A percentile compares a stretch with the other conserved stretches of the same genome.
These are phyloP conservation scores for Yamadazyma buinensis DNA, from an alignment of 1,139 yeast species.

Conservation along the genomic window DNA sequence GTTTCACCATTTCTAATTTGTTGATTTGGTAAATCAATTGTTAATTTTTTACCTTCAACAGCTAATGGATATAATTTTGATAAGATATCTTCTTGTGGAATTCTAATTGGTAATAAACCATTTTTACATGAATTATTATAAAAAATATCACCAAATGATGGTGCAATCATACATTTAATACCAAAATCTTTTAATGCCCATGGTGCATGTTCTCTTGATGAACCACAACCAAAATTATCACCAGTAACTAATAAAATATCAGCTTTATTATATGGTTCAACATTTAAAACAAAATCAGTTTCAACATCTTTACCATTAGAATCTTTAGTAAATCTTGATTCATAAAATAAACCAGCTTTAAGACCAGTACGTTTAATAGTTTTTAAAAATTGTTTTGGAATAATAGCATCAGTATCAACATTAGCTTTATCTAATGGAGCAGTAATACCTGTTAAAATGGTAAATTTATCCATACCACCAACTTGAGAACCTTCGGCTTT, in stretches of 20 bases:
- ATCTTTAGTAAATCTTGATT: conserved; percentile 72
- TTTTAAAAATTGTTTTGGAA: conserved; percentile 96
- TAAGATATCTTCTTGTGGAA: conserved; percentile 69
- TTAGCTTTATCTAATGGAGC: conserved; percentile 94
- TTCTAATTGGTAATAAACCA: conserved; percentile 86
- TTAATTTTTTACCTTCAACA: conserved; percentile 62
- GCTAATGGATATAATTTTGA: conserved; percentile 78
- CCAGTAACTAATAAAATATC: conserved; percentile 89
- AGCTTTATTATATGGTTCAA: conserved; percentile 74
- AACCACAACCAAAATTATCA: conserved; percentile 98
- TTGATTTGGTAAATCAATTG: conserved; percentile 84
- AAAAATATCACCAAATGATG: conserved; percentile 96
- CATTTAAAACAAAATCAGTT: conserved; percentile 87
- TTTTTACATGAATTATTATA: conserved; percentile 95
- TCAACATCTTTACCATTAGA: conserved; percentile 66
- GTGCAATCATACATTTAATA: conserved; percentile 91
- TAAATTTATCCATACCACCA: conserved; percentile 72
- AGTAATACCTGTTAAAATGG: conserved; percentile 74
- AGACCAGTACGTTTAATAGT: conserved; percentile 97
- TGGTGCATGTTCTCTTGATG: conserved; percentile 98
- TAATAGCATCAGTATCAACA: conserved; percentile 96
- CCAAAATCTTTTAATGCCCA: conserved; percentile 99
- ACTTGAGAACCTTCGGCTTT: conserved; percentile 15
- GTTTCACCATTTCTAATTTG: conserved; percentile 63
- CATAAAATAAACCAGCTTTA: conserved; percentile 83